Base-by-base conservation (phyloP, 176 grass and related monocot genomes). In the Juncus effusus region DNA sequence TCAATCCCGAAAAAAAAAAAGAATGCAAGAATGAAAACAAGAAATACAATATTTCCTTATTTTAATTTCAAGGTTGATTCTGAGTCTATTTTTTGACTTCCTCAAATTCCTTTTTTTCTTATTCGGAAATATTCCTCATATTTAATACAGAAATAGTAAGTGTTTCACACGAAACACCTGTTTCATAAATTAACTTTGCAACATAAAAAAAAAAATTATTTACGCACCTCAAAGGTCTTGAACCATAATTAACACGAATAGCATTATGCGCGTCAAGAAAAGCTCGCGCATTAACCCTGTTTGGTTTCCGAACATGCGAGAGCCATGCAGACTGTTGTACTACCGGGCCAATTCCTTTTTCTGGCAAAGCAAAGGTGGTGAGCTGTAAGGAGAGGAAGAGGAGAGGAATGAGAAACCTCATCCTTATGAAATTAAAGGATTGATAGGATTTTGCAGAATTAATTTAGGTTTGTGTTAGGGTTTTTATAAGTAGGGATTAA, bases 221-320 rank as follows among this genome's bases (percentile, higher is more conserved):
- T 14, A 55, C 4, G 40, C 10, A 72, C 69, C 14, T 72, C 12
- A 72, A 47, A 1, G 69, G 69, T 42, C 44, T 72, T 41, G 78
- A 68, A 19, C 75, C 86, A 53, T 80, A 88, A 45, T 15, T 28
- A 13, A 39, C 42, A 3, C 86, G 86, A 10, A 89, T 11, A 4
- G 4, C 35, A 64, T 89, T 89, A 74, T 89, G 86, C 16, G 86
- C 86, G 11, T 76, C 54, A 50, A 89, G 59, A 64, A 85, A 85
- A 63, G 77, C 74, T 3, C 56, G 64, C 4, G 82, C 70, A 51
- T 77, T 71, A 6, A 9, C 19, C 77, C 72, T 85, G 77, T 80
- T 36, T 28, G 54, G 44, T 9, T 47, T 47, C 44, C 6, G 44
- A 47, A 9, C 9, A 47, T 47, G 44, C 44, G 2, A 47, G 6